Evolutionary conservation across 768 basidiomycete species (phyloP).

Genomic region (Tulasnella sp.): DNA sequence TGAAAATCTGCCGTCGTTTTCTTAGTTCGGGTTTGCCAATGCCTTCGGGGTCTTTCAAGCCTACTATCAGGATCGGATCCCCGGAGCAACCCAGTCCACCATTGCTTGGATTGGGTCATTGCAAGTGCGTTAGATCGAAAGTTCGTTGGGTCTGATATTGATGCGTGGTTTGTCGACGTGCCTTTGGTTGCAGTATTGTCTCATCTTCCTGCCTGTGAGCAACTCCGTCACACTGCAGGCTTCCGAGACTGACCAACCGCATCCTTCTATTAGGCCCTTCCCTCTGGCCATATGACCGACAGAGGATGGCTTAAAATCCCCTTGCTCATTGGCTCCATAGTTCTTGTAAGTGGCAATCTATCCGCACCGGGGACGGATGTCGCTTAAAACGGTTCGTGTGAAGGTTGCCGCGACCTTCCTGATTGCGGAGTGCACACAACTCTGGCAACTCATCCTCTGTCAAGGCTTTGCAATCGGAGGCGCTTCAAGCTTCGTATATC

Average conservation of each 20-base stretch:
- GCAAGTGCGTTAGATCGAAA: background rate
- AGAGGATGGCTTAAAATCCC: conserved; percentile 19
- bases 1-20: background rate
- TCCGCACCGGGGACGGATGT: background rate
- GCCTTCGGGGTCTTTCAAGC: conserved; percentile 29
- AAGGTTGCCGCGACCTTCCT: conserved; percentile 26
- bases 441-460: conserved; percentile 31
- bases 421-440: conserved; percentile 28
- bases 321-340: conserved; percentile 3
- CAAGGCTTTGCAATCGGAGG: conserved; percentile 30
- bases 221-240: background rate
- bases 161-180: too few species aligned
- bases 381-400: background rate
- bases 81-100: conserved; percentile 21
- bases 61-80: conserved; percentile 12
- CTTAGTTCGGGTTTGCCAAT: conserved; percentile 13
- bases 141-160: background rate
- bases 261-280: conserved; percentile 9
- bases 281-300: conserved; percentile 24
- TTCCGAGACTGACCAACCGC: background rate
- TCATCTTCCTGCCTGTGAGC: conserved; percentile 31
- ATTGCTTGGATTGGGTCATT: conserved; percentile 33
- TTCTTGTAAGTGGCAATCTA: background rate
- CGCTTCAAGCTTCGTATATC: conserved; percentile 23
- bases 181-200: conserved; percentile 23